These are phyloP conservation scores for Gastrolobium bilobum DNA, from an alignment of 306 rosid genomes.

Conservation along the genomic window DNA sequence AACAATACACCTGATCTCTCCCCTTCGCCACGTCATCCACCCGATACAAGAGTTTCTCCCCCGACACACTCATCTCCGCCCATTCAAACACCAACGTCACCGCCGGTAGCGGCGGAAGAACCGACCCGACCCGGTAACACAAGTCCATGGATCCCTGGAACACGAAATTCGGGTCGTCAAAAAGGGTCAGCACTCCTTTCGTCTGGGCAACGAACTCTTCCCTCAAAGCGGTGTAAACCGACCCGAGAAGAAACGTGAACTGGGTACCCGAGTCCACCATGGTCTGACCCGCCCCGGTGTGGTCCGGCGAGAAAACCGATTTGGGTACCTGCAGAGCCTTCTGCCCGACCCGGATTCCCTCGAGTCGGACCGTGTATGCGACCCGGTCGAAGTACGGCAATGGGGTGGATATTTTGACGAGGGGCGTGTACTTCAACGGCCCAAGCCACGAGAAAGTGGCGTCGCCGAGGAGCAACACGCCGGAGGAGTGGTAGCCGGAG, in stretches of 20 bases:
- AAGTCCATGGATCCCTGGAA: conserved; percentile 89
- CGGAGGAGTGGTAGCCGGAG: conserved; percentile 71
- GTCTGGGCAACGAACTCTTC: conserved; percentile 70
- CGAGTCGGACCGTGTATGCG: conserved; percentile 78
- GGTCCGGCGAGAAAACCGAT: conserved; percentile 66
- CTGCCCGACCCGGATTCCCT: conserved; percentile 67
- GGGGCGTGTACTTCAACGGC: conserved; percentile 75
- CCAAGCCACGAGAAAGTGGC: conserved; percentile 64
- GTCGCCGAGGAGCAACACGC: conserved; percentile 76
- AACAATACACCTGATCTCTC: conserved; percentile 69
- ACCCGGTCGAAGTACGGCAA: conserved; percentile 86
- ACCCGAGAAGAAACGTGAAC: conserved; percentile 82
- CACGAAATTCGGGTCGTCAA: conserved; percentile 68
- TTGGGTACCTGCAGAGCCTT: conserved; percentile 59
- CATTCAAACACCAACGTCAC: conserved; percentile 75
- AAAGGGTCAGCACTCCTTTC: conserved; percentile 47
- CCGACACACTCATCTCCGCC: conserved; percentile 78
- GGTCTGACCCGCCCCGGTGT: conserved; percentile 92
- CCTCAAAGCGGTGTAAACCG: conserved; percentile 75
- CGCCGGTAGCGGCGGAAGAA: conserved; percentile 54
- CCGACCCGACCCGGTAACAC: conserved; percentile 57
- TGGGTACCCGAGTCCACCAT: conserved; percentile 94
- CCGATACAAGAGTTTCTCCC: conserved; percentile 67
- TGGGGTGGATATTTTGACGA: conserved; percentile 69
- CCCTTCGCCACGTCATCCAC: conserved; percentile 66